Percentiles rank a stretch among this genome's conserved stretches.
These are phyloP conservation scores for Sclerotinia subarctica DNA, from an alignment of 2,329 filamentous ascomycete species.

Conservation along the genomic window DNA sequence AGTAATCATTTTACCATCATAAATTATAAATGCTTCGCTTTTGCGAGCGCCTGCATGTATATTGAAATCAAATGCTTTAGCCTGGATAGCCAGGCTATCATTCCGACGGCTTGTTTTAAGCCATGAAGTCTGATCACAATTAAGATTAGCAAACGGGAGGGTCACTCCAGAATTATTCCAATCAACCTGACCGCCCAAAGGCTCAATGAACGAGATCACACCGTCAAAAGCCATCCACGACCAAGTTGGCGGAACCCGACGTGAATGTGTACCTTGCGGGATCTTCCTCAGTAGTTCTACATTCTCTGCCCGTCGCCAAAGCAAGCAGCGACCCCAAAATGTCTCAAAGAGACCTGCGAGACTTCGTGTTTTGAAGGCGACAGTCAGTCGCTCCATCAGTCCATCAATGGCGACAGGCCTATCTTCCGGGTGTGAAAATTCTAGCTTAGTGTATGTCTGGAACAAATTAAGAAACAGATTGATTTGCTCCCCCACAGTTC, in stretches of 20 bases:
- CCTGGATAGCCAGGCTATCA: not conserved
- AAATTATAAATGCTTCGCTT: not conserved
- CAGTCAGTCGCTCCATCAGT: not conserved
- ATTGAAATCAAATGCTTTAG: not conserved
- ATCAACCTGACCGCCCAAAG: not conserved
- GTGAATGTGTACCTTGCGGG: not conserved
- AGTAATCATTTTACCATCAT: not conserved
- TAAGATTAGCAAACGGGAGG: not conserved
- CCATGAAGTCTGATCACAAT: constrained; percentile 1
- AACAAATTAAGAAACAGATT: not conserved
- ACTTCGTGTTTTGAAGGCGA: constrained; percentile 8
- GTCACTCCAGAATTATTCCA: not conserved
- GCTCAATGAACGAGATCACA: constrained; percentile 10
- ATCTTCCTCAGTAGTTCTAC: not conserved
- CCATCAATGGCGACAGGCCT: constrained; percentile 12
- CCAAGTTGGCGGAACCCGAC: not conserved
- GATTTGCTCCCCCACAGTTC: constrained; percentile 12
- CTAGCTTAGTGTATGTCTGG: not conserved
- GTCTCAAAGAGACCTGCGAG: constrained; percentile 11
- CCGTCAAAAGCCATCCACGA: constrained; percentile 20
- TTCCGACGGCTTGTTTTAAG: not conserved
- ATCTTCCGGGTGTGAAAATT: not conserved
- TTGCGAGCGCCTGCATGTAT: not conserved
- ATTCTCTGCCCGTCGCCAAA: not conserved
- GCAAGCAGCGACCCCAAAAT: constrained; percentile 14